A percentile compares a stretch with the other conserved stretches of the same genome.
These are phyloP conservation scores for Russula olivacea DNA, from an alignment of 768 basidiomycete genomes.

Conservation along the genomic window DNA sequence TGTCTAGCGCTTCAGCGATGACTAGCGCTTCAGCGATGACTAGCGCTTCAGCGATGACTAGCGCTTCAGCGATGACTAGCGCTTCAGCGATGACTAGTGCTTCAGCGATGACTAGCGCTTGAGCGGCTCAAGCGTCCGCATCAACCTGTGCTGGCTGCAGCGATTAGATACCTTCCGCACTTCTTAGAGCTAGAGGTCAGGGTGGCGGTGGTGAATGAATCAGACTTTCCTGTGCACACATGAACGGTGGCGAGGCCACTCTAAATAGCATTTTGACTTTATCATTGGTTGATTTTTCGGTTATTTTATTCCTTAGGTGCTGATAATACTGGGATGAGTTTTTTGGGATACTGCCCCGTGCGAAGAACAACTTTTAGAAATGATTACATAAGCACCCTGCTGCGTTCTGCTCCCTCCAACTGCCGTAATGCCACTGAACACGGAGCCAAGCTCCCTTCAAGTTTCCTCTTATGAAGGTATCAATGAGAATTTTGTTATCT, in stretches of 20 bases:
- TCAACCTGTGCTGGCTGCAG: conserved; percentile 10
- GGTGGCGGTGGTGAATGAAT: neutral
- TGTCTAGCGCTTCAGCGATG: neutral
- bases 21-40: neutral
- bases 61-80: neutral
- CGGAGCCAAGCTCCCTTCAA: conserved; percentile 34
- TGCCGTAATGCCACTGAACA: conserved; percentile 23
- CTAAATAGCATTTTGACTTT: conserved; percentile 3
- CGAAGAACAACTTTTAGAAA: too few species aligned
- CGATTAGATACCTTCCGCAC: neutral
- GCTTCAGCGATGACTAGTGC: too few species aligned
- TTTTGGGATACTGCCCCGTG: neutral
- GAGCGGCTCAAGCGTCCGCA: neutral
- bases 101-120: too few species aligned
- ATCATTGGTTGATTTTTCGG: conserved; percentile 1
- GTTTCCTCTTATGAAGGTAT: conserved; percentile 36
- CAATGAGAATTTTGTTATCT: conserved; percentile 54
- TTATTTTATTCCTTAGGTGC: conserved; percentile 3
- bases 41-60: neutral
- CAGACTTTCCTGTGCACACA: neutral
- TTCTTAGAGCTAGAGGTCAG: neutral
- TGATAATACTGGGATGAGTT: neutral
- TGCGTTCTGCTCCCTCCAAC: neutral
- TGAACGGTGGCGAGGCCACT: neutral
- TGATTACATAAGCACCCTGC: conserved; percentile 7